Conservation (phyloP, 371 early-diverging fungal species). For the Actinomortierella wolfii region DNA sequence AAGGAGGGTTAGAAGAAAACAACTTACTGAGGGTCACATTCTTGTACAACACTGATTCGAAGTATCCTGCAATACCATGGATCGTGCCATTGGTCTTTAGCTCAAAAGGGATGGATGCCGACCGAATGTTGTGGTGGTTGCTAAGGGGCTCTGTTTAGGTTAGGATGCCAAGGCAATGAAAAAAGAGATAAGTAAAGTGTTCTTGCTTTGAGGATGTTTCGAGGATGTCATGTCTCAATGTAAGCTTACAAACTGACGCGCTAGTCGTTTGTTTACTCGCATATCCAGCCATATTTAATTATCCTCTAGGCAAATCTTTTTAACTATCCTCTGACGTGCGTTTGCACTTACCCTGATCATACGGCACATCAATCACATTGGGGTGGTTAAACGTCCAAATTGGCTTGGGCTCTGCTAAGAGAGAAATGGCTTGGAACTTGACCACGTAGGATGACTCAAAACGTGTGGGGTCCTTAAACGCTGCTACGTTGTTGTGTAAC, state of each 20-base stretch:
- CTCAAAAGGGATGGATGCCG: slow-evolving; percentile 58
- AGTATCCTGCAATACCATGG: slow-evolving; percentile 96
- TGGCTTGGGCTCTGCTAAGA: slow-evolving; percentile 69
- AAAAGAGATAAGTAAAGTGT: too few species aligned
- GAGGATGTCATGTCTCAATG: too few species aligned
- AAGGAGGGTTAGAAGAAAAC: background rate
- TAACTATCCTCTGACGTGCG: too few species aligned
- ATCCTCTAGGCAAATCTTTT: too few species aligned
- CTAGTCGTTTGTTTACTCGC: too few species aligned
- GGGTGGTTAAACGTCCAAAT: slow-evolving; percentile 90
- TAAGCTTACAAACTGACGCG: too few species aligned
- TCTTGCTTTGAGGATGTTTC: too few species aligned
- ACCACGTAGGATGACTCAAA: slow-evolving; percentile 94
- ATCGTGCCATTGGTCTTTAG: slow-evolving; percentile 64
- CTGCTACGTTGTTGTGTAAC: slow-evolving; percentile 66
- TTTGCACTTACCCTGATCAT: slow-evolving; percentile 24
- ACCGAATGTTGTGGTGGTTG: slow-evolving; percentile 77
- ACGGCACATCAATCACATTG: slow-evolving; percentile 47
- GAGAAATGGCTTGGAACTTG: slow-evolving; percentile 76
- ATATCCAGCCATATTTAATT: too few species aligned
- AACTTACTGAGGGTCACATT: slow-evolving; percentile 73
- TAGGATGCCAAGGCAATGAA: too few species aligned
- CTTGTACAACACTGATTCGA: slow-evolving; percentile 87
- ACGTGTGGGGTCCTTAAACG: slow-evolving; percentile 67
- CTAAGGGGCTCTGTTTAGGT: slow-evolving; percentile 61